Base-by-base conservation (phyloP, 805 yeast species). In the Cyberlindnera bimundalis region DNA sequence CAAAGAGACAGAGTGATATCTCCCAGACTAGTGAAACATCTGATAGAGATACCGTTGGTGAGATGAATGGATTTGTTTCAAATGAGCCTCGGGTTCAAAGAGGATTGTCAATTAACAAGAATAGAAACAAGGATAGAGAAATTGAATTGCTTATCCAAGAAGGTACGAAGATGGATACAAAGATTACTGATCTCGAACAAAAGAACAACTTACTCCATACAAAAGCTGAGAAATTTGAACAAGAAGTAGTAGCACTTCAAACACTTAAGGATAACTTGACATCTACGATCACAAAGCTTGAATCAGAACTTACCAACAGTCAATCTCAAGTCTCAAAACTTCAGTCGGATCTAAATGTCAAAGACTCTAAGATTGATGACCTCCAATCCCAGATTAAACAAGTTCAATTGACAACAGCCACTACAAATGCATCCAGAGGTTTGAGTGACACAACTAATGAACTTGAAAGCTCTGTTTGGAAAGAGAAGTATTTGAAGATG, bases 161-260 rank as follows among this genome's bases (percentile, higher is more conserved):
- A 50, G 72, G 75, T 29, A 62, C 72, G 15, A 66, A 73, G 45
- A 68, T 74, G 73, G 81, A 78, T 45, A 47, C 52, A 12, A 60
- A 60, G 31, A 70, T 72, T 18, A 61, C 72, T 3, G 56, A 58
- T 10, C 57, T 70, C 18, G 71, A 70, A 45, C 46, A 52, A 17
- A 53, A 58, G 29, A 60, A 54, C 39, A 18, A 51, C 2, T 29
- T 51, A n/a, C 42, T 60, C 19, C 56, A 46, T 29, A 47, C 53
- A 3, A 61, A 53, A 46, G 47, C 52, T 37, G 62, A 43, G 36
- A 61, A 47, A 23, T 50, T 46, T 39, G 55, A 57, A 32, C 31
- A 44, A 8, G 60, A 57, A 29, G 32, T 46, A 9, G 33, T 35
- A 6, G 52, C 53, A 7, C 48, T 58, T 13, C 46, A 42, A 16